Evolutionary conservation across 257 asterid species (phyloP).

Genomic region (Nicotiana otophora): DNA sequence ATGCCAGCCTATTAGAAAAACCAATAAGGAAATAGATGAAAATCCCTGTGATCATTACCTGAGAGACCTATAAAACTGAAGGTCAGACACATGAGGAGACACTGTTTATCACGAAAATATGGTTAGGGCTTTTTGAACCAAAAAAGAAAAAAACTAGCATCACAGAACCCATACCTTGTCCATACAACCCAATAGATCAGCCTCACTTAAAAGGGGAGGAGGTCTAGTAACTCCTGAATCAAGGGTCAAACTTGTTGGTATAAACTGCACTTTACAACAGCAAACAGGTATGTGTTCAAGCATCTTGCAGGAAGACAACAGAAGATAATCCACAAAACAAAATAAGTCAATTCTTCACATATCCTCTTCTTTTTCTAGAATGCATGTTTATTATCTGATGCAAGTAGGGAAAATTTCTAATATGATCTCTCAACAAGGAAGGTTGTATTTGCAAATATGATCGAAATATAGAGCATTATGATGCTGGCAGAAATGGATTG

Average conservation of each 20-base stretch:
- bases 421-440: background rate
- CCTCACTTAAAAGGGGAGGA: constrained; percentile 93
- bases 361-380: background rate
- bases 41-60: background rate
- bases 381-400: background rate
- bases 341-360: background rate
- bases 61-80: background rate
- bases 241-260: constrained; percentile 75
- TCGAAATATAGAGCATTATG: background rate
- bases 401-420: background rate
- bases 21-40: background rate
- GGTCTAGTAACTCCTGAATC: constrained; percentile 97
- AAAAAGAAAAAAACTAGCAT: background rate
- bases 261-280: constrained; percentile 52
- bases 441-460: background rate
- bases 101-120: constrained; percentile 4
- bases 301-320: constrained; percentile 4
- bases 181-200: constrained; percentile 92
- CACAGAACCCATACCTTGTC: constrained; percentile 59
- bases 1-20: constrained; percentile 62
- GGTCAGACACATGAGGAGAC: constrained; percentile 7
- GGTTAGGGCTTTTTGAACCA: background rate
- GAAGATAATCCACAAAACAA: background rate
- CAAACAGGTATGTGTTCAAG: background rate
- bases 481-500: background rate